Evolutionary conservation across 352 stramenopile genomes (phyloP).

Genomic region (Phytopythium mirpurense): DNA sequence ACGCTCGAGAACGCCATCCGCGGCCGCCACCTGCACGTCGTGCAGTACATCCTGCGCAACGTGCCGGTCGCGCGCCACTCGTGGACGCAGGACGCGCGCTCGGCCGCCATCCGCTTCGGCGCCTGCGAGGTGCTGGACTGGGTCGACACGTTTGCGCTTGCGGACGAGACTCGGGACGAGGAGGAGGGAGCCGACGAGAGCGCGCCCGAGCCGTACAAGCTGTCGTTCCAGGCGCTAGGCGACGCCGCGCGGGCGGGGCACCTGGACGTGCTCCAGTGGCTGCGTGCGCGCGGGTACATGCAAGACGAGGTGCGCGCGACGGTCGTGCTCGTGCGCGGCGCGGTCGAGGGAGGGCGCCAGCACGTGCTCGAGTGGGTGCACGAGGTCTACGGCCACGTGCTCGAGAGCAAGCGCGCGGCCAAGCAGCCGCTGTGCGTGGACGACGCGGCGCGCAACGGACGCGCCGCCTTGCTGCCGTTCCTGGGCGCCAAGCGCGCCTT

Average conservation of each 20-base stretch:
- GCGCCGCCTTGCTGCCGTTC: slow-evolving; percentile 5
- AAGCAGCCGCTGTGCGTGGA: slow-evolving; percentile 4
- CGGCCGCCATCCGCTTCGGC: slow-evolving; percentile 18
- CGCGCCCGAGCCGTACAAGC: not conserved
- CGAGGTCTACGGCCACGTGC: not conserved
- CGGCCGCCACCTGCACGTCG: slow-evolving; percentile 29
- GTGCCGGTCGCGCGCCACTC: slow-evolving; percentile 27
- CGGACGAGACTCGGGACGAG: not conserved
- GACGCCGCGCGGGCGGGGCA: slow-evolving; percentile 5
- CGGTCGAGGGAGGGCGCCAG: not conserved
- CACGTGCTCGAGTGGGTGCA: slow-evolving; percentile 3
- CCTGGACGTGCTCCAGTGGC: slow-evolving; percentile 9
- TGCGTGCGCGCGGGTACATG: slow-evolving; percentile 9
- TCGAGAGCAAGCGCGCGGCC: slow-evolving; percentile 4
- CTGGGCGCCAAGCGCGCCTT: slow-evolving; percentile 5
- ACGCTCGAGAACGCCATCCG: slow-evolving; percentile 36
- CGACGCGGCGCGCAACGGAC: not conserved
- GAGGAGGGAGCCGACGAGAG: not conserved
- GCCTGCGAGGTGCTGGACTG: slow-evolving; percentile 25
- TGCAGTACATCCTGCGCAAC: slow-evolving; percentile 33
- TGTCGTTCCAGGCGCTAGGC: not conserved
- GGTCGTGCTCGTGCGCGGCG: not conserved
- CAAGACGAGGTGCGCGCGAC: slow-evolving; percentile 1
- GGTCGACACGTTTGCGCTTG: slow-evolving; percentile 18
- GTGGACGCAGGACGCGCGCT: slow-evolving; percentile 29